These are phyloP conservation scores for Purshia tridentata DNA, from an alignment of 306 rosid species.

Conservation along the genomic window DNA sequence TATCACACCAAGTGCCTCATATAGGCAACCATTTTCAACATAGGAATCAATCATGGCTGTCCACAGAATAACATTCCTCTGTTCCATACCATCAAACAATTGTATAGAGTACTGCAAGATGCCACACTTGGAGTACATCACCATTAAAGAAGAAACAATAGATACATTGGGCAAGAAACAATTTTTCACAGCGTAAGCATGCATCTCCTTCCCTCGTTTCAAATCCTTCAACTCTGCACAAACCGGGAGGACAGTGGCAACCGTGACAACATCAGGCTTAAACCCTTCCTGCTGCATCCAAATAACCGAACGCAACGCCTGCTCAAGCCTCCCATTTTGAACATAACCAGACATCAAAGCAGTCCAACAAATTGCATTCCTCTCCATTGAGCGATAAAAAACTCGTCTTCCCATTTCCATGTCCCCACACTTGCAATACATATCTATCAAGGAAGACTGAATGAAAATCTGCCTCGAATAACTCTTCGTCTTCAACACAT, in stretches of 20 bases:
- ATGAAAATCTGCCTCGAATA: constrained; percentile 51
- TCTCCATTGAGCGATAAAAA: constrained; percentile 58
- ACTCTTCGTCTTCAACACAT: constrained; percentile 57
- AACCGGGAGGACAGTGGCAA: constrained; percentile 71
- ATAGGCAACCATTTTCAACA: constrained; percentile 38
- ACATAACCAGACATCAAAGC: constrained; percentile 82
- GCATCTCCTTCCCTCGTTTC: constrained; percentile 69
- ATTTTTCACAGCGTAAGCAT: constrained; percentile 69
- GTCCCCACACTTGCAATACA: constrained; percentile 87
- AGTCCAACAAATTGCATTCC: constrained; percentile 83
- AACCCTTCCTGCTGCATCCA: constrained; percentile 98
- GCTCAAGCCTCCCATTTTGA: constrained; percentile 63
- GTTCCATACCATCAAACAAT: constrained; percentile 51
- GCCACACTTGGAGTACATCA: constrained; percentile 72
- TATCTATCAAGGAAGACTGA: constrained; percentile 78
- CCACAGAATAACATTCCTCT: constrained; percentile 68
- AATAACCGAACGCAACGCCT: constrained; percentile 64
- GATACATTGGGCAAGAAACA: constrained; percentile 71
- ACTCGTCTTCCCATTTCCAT: constrained; percentile 58
- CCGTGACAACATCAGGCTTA: constrained; percentile 66
- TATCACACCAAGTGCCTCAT: constrained; percentile 53
- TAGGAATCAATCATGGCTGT: constrained; percentile 77
- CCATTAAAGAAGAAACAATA: constrained; percentile 62
- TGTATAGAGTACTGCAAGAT: constrained; percentile 49
- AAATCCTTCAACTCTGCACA: constrained; percentile 72